Evolutionary conservation across 345 rosid genomes (phyloP).

Genomic region (Carallia brachiata): DNA sequence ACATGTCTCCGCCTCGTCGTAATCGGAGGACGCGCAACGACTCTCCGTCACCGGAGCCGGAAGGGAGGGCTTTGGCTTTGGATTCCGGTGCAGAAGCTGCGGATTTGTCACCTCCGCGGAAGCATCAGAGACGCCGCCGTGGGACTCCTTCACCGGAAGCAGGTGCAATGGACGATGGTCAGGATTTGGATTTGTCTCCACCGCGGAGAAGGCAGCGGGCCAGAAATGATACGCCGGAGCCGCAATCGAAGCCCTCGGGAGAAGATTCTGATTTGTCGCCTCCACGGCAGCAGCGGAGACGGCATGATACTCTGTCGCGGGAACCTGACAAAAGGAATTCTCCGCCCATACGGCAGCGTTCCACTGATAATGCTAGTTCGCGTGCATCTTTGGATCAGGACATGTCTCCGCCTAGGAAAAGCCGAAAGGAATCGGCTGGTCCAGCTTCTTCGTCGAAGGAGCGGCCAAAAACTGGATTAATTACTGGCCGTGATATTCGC

Average conservation of each 20-base stretch:
- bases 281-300: slow-evolving; percentile 31
- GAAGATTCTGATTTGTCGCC: slow-evolving; percentile 46
- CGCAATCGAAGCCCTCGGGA: slow-evolving; percentile 8
- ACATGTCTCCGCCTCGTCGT: slow-evolving; percentile 62
- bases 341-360: slow-evolving; percentile 22
- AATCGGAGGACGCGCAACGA: slow-evolving; percentile 11
- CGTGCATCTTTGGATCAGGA: slow-evolving; percentile 32
- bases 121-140: background rate
- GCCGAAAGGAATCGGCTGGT: slow-evolving; percentile 35
- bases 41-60: slow-evolving; percentile 24
- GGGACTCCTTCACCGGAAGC: slow-evolving; percentile 6
- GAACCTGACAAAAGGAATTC: slow-evolving; percentile 17
- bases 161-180: background rate
- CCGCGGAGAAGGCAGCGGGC: slow-evolving; percentile 36
- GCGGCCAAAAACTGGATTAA: slow-evolving; percentile 57
- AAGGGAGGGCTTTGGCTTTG: background rate
- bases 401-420: slow-evolving; percentile 62
- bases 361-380: slow-evolving; percentile 1
- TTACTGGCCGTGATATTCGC: slow-evolving; percentile 59
- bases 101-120: slow-evolving; percentile 23
- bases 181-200: slow-evolving; percentile 52
- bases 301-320: slow-evolving; percentile 30
- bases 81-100: slow-evolving; percentile 1
- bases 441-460: slow-evolving; percentile 37
- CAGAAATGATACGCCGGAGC: slow-evolving; percentile 36